These are phyloP conservation scores for Spatholobus suberectus DNA, from an alignment of 306 rosid genomes.

Conservation along the genomic window DNA sequence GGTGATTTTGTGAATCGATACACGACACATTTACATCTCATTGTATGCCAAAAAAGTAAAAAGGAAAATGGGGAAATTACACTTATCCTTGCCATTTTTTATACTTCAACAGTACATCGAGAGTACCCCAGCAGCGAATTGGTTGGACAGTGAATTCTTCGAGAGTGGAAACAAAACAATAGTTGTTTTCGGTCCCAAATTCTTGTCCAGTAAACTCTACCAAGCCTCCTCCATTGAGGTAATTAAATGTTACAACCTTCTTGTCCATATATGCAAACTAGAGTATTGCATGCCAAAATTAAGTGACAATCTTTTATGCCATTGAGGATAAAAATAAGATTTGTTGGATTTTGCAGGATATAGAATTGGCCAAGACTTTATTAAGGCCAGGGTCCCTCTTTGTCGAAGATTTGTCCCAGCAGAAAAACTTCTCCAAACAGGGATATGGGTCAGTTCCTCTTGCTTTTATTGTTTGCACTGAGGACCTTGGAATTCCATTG, in stretches of 20 bases:
- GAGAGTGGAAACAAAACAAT: slow-evolving; percentile 30
- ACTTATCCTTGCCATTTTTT: not conserved
- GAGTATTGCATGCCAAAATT: not conserved
- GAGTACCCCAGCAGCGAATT: slow-evolving; percentile 5
- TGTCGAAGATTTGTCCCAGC: slow-evolving; percentile 50
- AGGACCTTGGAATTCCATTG: slow-evolving; percentile 43
- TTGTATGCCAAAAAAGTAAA: no score
- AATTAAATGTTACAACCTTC: not conserved
- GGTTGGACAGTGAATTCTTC: slow-evolving; percentile 54
- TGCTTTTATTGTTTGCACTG: slow-evolving; percentile 44
- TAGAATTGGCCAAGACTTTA: slow-evolving; percentile 55
- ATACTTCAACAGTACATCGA: slow-evolving; percentile 26
- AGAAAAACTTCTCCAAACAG: slow-evolving; percentile 45
- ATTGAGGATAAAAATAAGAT: not conserved
- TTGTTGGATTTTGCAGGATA: slow-evolving; percentile 53
- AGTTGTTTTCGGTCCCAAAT: slow-evolving; percentile 58
- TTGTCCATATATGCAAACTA: not conserved
- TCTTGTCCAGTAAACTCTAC: slow-evolving; percentile 51
- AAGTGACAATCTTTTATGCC: no score
- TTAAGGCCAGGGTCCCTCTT: slow-evolving; percentile 56
- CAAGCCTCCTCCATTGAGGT: slow-evolving; percentile 69
- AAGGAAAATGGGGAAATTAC: not conserved
- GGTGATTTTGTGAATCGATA: not conserved
- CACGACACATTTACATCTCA: not conserved
- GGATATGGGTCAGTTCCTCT: slow-evolving; percentile 57